Evolutionary conservation across 2,329 filamentous ascomycete genomes (phyloP), one percentile per base, ranked within the genome.

Genomic region (Beauveria sp.): DNA sequence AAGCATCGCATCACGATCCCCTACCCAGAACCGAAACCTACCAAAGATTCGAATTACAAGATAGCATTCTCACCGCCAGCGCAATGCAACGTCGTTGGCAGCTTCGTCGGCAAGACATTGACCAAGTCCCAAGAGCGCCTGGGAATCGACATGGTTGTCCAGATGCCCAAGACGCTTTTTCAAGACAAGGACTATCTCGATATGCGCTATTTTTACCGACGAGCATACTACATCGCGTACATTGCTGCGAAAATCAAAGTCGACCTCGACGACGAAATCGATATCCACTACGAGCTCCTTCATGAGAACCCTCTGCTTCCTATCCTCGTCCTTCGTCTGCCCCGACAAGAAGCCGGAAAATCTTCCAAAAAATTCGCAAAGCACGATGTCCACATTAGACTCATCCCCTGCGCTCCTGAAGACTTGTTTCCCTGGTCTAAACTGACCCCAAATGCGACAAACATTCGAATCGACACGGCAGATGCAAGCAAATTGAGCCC

Each of bases 131-230:
- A 87, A 66, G 74, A 76, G 54, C 73, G 72, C 28, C 75, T 87
- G 28, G 79, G 82, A 18, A 80, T 97, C 63, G 93, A 97, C 73
- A 84, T 97, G 81, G 86, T 93, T 6, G 85, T 96, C 18, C 89
- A 89, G 53, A 96, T 99, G 85, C 93, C 94, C 5, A 73, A 78
- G 61, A 76, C 82, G 1, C 75, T 96, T 14, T 92, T 97, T 68
- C 91, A 96, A 70, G 90, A 96, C 50, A 97, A 97, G 75, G 94
- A 99, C 74, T 97, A 93, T 71, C 81, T 92, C 55, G 92, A 96
- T 72, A 83, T 94, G 78, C 85, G 94, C 63, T 97, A 96, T 76
- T 96, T 97, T 70, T 92, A 97, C 76, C 96, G 96, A 69, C 82
- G 92, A 64, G 90, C 94, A 14, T 97, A 93, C 74, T 97, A 96